A percentile compares a stretch with the other conserved stretches of the same genome.
These are phyloP conservation scores for Neonectria hederae DNA, from an alignment of 2,329 filamentous ascomycete species.

Conservation along the genomic window DNA sequence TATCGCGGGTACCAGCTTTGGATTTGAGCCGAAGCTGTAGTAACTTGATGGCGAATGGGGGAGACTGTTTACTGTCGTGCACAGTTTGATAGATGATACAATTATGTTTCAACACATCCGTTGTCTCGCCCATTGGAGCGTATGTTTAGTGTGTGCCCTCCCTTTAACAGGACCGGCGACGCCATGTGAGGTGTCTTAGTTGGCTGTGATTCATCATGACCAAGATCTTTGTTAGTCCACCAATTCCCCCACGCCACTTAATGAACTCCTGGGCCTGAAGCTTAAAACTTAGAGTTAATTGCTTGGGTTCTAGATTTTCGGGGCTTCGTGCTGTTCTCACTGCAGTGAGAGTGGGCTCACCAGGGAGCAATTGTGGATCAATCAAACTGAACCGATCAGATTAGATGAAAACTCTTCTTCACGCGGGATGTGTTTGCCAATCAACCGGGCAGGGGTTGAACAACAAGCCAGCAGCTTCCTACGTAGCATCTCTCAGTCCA, in stretches of 20 bases:
- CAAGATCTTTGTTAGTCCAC: background rate
- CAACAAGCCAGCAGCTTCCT: background rate
- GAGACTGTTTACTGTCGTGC: background rate
- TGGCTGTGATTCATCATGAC: background rate
- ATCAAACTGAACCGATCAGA: background rate
- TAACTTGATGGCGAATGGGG: background rate
- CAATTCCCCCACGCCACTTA: no score
- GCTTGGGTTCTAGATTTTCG: background rate
- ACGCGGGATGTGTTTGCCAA: background rate
- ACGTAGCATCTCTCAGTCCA: background rate
- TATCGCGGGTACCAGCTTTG: slow-evolving; percentile 62
- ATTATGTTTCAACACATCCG: no score
- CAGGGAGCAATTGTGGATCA: background rate
- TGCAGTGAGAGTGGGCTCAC: background rate
- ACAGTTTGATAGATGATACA: no score
- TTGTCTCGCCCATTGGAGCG: no score
- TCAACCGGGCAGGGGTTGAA: background rate
- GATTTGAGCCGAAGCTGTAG: slow-evolving; percentile 62
- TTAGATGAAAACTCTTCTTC: background rate
- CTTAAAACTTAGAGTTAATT: background rate
- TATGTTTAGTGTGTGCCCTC: no score
- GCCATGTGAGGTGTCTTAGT: background rate
- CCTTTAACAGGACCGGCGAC: no score
- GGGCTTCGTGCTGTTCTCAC: background rate
- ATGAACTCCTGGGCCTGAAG: background rate